Percentiles rank a stretch among this genome's conserved stretches.
Conservation (phyloP, 192 early-diverging fungal genomes). For the Entomortierella chlamydospora region DNA sequence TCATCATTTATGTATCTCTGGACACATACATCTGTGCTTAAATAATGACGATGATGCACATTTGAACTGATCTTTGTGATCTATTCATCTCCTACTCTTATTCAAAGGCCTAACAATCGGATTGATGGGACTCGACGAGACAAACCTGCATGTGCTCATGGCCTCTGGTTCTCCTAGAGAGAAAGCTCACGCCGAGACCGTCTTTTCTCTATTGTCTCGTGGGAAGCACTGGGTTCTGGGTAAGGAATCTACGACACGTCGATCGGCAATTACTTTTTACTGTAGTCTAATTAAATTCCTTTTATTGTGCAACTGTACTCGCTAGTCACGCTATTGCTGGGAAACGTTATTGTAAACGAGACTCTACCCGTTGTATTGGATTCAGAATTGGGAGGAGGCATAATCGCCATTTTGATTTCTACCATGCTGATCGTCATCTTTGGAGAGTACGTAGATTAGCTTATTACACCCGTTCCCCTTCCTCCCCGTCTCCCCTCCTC, state of each 20-base stretch:
- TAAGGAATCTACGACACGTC: no score
- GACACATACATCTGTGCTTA: no score
- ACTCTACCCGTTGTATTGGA: constrained; percentile 90
- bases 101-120: constrained; percentile 69
- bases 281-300: not conserved
- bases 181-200: constrained; percentile 75
- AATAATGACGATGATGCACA: no score
- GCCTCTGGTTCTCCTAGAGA: constrained; percentile 80
- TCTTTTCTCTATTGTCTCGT: constrained; percentile 56
- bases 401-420: constrained; percentile 87
- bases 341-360: constrained; percentile 97
- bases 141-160: constrained; percentile 86
- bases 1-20: not conserved
- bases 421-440: constrained; percentile 93
- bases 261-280: no score
- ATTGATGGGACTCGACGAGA: constrained; percentile 86
- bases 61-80: not conserved
- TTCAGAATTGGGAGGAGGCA: constrained; percentile 79
- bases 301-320: not conserved
- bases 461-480: not conserved
- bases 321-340: constrained; percentile 86
- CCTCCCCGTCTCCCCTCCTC: no score
- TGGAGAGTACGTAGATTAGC: constrained; percentile 77
- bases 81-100: not conserved
- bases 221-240: constrained; percentile 88